Percentiles rank a stretch among this genome's conserved stretches.
Conservation (phyloP, 176 grass and related monocot genomes). For the Avena atlantica region DNA sequence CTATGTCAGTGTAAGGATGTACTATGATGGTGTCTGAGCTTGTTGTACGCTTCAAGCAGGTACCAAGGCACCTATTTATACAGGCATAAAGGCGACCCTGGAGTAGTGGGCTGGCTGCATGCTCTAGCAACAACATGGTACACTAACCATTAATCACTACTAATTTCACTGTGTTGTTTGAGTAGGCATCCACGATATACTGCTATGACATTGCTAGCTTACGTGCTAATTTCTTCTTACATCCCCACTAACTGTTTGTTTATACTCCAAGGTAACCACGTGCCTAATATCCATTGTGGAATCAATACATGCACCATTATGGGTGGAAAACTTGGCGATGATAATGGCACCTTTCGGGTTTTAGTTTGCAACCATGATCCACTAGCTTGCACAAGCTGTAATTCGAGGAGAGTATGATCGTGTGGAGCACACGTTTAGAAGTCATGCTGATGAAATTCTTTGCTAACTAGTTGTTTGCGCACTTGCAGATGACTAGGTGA, state of each 20-base stretch:
- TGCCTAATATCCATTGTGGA: constrained; percentile 29
- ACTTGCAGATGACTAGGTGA: not conserved
- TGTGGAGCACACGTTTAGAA: not conserved
- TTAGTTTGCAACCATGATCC: not conserved
- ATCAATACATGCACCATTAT: constrained; percentile 24
- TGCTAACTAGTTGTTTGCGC: not conserved
- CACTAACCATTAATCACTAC: constrained; percentile 8
- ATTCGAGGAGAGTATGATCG: not conserved
- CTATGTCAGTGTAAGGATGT: not conserved
- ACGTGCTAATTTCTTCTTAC: constrained; percentile 24
- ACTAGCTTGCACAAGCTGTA: constrained; percentile 6
- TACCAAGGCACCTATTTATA: constrained; percentile 47
- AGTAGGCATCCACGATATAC: constrained; percentile 50
- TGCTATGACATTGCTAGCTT: not conserved
- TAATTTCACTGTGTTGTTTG: constrained; percentile 40
- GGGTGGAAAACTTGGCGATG: constrained; percentile 17
- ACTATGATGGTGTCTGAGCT: not conserved
- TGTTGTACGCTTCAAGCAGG: constrained; percentile 2
- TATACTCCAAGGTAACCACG: constrained; percentile 32
- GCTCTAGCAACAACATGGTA: constrained; percentile 31
- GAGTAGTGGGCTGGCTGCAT: constrained; percentile 49
- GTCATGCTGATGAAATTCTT: not conserved
- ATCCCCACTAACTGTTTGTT: constrained; percentile 52
- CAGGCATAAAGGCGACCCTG: constrained; percentile 30
- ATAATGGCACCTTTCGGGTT: not conserved